Percentiles rank a stretch among this genome's conserved stretches.
These are phyloP conservation scores for Huntiella abstrusa DNA, from an alignment of 2,329 filamentous ascomycete genomes.

Conservation along the genomic window DNA sequence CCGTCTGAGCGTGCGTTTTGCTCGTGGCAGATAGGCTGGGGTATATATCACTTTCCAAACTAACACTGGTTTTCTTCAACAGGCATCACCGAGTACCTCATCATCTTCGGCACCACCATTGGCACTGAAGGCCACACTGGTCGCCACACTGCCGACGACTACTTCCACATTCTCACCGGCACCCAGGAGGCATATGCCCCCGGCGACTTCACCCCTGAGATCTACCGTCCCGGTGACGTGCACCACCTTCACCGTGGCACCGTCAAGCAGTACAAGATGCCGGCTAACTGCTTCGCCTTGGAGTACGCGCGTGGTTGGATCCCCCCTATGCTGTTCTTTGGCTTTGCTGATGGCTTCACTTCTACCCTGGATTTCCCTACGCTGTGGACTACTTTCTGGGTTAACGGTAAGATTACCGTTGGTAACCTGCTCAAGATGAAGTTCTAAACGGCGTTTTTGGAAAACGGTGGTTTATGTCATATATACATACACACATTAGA, in stretches of 20 bases:
- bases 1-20: neutral
- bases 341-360: conserved; percentile 61
- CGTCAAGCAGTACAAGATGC: conserved; percentile 73
- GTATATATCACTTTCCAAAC: conserved; percentile 2
- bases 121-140: conserved; percentile 80
- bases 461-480: too few species aligned
- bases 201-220: conserved; percentile 45
- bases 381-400: conserved; percentile 55
- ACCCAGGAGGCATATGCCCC: conserved; percentile 58
- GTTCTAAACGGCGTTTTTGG: conserved; percentile 29
- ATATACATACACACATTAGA: too few species aligned
- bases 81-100: conserved; percentile 74
- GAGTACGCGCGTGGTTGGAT: conserved; percentile 83
- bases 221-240: conserved; percentile 49
- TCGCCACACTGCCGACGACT: conserved; percentile 82
- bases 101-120: conserved; percentile 67
- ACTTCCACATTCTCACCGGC: conserved; percentile 76
- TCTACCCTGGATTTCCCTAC: conserved; percentile 77
- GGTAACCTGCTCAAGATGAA: conserved; percentile 52
- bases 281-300: conserved; percentile 56
- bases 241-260: conserved; percentile 54
- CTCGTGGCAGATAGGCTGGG: neutral
- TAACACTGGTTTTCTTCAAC: neutral
- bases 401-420: conserved; percentile 63
- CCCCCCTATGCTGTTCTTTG: conserved; percentile 80